phyloP scores from a whole-genome alignment of 345 rosid genomes.

The Corymbia maculata region DNA sequence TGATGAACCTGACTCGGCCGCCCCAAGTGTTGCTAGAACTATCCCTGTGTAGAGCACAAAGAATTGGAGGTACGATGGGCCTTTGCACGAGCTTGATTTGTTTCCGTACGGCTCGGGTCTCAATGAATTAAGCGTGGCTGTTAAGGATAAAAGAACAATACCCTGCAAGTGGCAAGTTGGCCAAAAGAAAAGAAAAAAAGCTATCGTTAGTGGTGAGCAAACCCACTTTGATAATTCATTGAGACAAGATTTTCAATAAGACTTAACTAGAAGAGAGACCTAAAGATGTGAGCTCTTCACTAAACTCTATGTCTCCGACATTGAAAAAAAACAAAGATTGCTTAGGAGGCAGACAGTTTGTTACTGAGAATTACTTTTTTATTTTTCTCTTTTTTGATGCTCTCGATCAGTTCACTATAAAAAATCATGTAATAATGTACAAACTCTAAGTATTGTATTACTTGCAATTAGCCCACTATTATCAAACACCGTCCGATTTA shows the following conservation, averaged over 20 bases:
- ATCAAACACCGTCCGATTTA: neutral
- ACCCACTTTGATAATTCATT: neutral
- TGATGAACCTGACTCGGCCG: conserved; percentile 20
- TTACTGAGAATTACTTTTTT: neutral
- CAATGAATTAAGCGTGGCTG: conserved; percentile 15
- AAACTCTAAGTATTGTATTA: neutral
- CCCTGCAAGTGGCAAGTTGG: conserved; percentile 17
- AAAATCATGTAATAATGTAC: neutral
- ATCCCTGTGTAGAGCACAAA: conserved; percentile 31
- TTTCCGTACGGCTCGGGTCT: conserved; percentile 25
- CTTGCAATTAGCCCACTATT: neutral
- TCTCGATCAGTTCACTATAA: neutral
- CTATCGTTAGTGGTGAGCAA: neutral
- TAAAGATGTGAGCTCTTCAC: neutral
- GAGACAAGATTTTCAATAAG: neutral
- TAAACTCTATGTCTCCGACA: neutral
- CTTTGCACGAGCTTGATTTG: conserved; percentile 12
- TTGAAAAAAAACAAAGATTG: neutral
- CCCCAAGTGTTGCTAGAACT: conserved; percentile 15
- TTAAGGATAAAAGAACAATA: conserved; percentile 17
- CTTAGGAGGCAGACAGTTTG: neutral
- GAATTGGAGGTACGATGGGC: conserved; percentile 18
- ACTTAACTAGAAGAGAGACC: neutral
- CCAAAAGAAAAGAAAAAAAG: neutral
- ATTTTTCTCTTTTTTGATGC: neutral